Evolutionary conservation across 768 basidiomycete species (phyloP).

Genomic region (Nidularia sp.): DNA sequence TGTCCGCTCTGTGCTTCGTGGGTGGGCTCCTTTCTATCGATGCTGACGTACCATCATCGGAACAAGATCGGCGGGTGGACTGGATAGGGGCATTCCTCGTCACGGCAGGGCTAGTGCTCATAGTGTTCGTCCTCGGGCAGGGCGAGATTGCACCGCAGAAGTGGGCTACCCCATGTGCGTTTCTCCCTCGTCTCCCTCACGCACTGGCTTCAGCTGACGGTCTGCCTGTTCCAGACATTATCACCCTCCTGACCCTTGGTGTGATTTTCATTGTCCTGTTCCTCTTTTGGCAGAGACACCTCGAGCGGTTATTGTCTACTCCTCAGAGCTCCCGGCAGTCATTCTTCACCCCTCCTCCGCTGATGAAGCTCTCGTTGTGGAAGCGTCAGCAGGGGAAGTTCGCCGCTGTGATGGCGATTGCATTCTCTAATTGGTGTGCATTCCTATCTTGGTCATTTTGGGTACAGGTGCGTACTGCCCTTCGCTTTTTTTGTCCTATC

Average conservation of each 20-base stretch:
- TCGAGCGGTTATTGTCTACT: not conserved
- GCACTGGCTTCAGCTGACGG: not conserved
- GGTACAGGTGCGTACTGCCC: no score
- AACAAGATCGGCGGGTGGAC: not conserved
- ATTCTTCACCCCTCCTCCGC: not conserved
- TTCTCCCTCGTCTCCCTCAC: not conserved
- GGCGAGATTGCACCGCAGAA: not conserved
- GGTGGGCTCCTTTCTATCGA: not conserved
- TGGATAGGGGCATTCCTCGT: no score
- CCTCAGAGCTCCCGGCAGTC: not conserved
- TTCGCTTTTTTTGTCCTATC: no score
- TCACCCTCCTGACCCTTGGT: not conserved
- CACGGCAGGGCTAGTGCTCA: not conserved
- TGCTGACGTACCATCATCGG: not conserved
- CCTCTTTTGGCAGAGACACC: not conserved
- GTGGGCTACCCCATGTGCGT: not conserved
- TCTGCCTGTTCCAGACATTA: not conserved
- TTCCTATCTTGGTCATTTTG: not conserved
- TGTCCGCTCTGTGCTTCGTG: not conserved
- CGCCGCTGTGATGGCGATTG: not conserved
- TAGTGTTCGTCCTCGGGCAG: not conserved
- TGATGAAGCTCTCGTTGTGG: not conserved
- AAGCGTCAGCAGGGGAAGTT: not conserved
- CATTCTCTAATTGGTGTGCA: not conserved
- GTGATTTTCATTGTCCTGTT: not conserved